Evolutionary conservation across 768 basidiomycete genomes (phyloP).

Genomic region (Tylopilus balloui): DNA sequence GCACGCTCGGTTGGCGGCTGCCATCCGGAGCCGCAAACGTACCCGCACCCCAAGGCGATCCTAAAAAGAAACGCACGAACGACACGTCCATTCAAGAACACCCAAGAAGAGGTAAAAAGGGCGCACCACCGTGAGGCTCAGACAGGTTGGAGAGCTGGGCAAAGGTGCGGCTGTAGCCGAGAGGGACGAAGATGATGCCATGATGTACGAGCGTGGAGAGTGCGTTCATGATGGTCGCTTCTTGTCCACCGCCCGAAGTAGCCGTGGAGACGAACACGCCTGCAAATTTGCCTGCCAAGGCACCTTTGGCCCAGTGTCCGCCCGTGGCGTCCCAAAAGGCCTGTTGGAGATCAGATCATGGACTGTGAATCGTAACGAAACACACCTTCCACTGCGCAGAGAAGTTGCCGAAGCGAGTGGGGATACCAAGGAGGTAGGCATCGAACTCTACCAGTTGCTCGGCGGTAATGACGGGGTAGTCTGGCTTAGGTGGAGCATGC

Average conservation of each 20-base stretch:
- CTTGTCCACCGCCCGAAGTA: constrained; percentile 73
- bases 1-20: constrained; percentile 42
- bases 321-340: constrained; percentile 77
- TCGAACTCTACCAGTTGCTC: constrained; percentile 22
- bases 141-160: constrained; percentile 38
- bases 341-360: constrained; percentile 31
- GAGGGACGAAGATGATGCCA: constrained; percentile 66
- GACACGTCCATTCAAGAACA: background rate
- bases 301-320: constrained; percentile 54
- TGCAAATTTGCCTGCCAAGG: constrained; percentile 68
- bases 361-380: background rate
- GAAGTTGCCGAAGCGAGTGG: constrained; percentile 44
- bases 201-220: constrained; percentile 67
- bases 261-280: constrained; percentile 73
- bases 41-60: constrained; percentile 78
- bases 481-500: constrained; percentile 64
- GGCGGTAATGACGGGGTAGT: constrained; percentile 38
- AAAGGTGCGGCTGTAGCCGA: constrained; percentile 56
- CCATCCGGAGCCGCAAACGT: constrained; percentile 48
- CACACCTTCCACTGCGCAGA: constrained; percentile 59
- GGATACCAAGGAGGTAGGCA: constrained; percentile 43
- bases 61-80: constrained; percentile 37
- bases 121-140: constrained; percentile 59
- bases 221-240: constrained; percentile 46
- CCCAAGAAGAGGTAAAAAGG: background rate